Percentiles rank a stretch among this genome's conserved stretches.
These are phyloP conservation scores for Tetrastigma voinierianum DNA, from an alignment of 164 flowering plant genomes.

Conservation along the genomic window DNA sequence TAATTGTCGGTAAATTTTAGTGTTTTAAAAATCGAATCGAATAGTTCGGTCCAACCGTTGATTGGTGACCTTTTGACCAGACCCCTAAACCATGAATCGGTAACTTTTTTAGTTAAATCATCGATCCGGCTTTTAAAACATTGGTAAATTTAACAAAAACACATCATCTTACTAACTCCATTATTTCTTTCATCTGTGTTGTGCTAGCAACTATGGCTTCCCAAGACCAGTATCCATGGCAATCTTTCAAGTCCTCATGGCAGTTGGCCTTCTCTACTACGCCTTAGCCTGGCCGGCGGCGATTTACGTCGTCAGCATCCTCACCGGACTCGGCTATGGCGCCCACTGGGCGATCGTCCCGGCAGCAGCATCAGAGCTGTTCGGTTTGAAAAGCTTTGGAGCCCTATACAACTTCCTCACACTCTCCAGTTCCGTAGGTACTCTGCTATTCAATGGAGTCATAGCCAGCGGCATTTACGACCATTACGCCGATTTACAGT, in stretches of 20 bases:
- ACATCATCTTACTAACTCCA: neutral
- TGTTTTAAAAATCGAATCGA: no score
- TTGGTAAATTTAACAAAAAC: no score
- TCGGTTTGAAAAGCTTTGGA: slow-evolving; percentile 59
- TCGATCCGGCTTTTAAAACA: no score
- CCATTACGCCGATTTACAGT: slow-evolving; percentile 44
- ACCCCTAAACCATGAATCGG: no score
- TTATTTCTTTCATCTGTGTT: neutral
- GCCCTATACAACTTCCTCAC: slow-evolving; percentile 57
- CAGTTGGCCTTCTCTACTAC: slow-evolving; percentile 39
- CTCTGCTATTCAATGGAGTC: slow-evolving; percentile 47
- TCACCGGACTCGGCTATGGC: slow-evolving; percentile 57
- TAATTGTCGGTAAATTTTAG: no score
- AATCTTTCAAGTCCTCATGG: slow-evolving; percentile 40
- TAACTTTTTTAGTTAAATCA: no score
- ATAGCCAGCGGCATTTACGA: slow-evolving; percentile 60
- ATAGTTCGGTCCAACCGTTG: no score
- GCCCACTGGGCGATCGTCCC: slow-evolving; percentile 64
- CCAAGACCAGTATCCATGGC: slow-evolving; percentile 63
- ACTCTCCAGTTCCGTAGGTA: slow-evolving; percentile 44
- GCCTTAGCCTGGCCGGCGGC: slow-evolving; percentile 50
- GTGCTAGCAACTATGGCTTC: slow-evolving; percentile 36
- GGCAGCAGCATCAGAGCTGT: slow-evolving; percentile 57
- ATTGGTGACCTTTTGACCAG: no score
- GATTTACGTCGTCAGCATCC: slow-evolving; percentile 39